phyloP scores from a whole-genome alignment of 768 basidiomycete species.

The Omphalotus guepiniiformis region DNA sequence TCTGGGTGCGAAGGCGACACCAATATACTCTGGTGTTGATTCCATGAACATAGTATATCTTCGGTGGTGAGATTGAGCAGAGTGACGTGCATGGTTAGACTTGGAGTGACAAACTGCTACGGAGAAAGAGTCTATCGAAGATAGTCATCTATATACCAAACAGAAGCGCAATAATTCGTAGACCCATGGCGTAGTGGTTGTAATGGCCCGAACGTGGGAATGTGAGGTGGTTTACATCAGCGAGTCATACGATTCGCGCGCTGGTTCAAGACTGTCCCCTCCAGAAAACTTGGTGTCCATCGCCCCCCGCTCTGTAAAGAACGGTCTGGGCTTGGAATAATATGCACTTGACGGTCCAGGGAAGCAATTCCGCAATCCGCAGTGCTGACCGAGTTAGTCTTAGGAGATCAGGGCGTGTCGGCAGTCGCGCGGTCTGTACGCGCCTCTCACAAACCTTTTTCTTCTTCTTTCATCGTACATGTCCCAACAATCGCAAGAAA shows the following conservation, averaged over 20 bases:
- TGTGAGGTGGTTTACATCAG: slow-evolving; percentile 62
- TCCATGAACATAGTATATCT: background rate
- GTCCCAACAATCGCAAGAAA: no score
- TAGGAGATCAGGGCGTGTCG: no score
- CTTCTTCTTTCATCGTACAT: background rate
- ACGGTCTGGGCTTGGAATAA: slow-evolving; percentile 74
- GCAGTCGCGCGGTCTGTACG: no score
- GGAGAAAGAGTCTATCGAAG: no score
- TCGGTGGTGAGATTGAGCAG: slow-evolving; percentile 17
- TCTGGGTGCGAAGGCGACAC: background rate
- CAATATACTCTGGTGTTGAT: background rate
- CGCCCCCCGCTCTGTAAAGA: slow-evolving; percentile 59
- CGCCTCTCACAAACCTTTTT: no score
- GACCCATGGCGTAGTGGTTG: slow-evolving; percentile 57
- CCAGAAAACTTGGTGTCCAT: slow-evolving; percentile 90
- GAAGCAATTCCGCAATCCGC: slow-evolving; percentile 91
- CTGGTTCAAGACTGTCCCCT: slow-evolving; percentile 92
- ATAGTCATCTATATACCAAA: no score
- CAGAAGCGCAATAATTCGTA: no score
- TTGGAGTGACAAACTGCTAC: no score
- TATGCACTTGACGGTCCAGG: slow-evolving; percentile 79
- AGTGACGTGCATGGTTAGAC: slow-evolving; percentile 10
- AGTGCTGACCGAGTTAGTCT: slow-evolving; percentile 88
- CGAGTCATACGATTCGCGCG: slow-evolving; percentile 65
- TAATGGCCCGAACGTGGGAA: slow-evolving; percentile 79